Conservation (phyloP, 257 asterid species). For the Galeopsis tetrahit region DNA sequence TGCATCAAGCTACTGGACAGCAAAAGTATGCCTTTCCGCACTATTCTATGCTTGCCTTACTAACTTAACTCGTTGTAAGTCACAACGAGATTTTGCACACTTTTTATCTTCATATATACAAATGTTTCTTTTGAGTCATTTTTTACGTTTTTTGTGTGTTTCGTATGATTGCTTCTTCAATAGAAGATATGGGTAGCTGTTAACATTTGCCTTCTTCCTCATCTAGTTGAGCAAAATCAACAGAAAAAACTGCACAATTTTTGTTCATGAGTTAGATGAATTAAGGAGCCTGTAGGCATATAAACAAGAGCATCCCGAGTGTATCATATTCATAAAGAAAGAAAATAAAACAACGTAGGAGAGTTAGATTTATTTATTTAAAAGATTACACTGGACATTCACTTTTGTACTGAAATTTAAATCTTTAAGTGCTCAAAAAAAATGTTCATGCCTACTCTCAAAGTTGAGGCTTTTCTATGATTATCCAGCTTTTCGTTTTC, state of each 20-base stretch:
- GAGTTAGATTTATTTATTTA: background rate
- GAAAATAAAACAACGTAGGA: background rate
- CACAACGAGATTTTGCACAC: background rate
- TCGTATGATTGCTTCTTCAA: constrained; percentile 3
- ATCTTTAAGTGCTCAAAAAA: background rate
- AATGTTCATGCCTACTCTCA: no score
- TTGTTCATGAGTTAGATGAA: background rate
- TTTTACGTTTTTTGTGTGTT: background rate
- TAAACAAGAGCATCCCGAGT: background rate
- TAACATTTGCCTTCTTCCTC: background rate
- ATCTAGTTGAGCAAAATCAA: constrained; percentile 1
- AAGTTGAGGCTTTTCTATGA: no score
- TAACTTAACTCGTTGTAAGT: constrained; percentile 25
- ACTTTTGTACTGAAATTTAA: background rate
- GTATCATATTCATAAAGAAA: background rate
- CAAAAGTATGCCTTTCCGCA: background rate
- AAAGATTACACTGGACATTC: background rate
- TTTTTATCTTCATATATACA: background rate
- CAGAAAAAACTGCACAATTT: background rate
- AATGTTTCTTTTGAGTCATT: background rate
- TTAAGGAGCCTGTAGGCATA: background rate
- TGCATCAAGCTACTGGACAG: constrained; percentile 12
- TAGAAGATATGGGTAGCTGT: background rate
- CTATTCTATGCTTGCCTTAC: constrained; percentile 1
- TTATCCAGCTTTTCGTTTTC: background rate